phyloP scores from a whole-genome alignment of 202 grass and related monocot species.

The Digitaria exilis region DNA sequence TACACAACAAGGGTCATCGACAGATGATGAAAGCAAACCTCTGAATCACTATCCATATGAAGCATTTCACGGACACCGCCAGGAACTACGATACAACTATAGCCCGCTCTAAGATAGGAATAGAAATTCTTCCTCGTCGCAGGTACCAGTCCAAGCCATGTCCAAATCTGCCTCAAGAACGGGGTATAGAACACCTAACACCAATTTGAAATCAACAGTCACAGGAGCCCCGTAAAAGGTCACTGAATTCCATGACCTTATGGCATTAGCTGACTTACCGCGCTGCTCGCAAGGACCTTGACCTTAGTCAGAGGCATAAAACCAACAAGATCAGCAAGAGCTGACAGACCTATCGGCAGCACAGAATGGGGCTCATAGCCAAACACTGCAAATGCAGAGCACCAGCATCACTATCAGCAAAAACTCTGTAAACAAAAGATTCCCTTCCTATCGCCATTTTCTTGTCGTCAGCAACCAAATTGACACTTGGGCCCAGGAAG shows the following conservation, averaged over 20 bases:
- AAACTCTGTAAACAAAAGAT: conserved; percentile 9
- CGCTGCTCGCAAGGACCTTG: conserved; percentile 86
- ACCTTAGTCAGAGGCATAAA: conserved; percentile 80
- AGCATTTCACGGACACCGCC: conserved; percentile 90
- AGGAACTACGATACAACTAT: conserved; percentile 76
- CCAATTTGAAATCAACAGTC: neutral
- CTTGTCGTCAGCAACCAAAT: neutral
- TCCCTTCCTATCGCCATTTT: neutral
- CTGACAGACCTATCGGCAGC: conserved; percentile 66
- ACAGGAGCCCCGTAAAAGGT: neutral
- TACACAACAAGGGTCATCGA: neutral
- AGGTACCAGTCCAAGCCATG: conserved; percentile 78
- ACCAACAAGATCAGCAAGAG: conserved; percentile 57
- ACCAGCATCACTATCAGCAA: neutral
- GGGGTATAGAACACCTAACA: conserved; percentile 93
- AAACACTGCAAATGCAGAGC: conserved; percentile 63
- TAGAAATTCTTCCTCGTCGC: conserved; percentile 87
- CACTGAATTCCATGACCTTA: neutral
- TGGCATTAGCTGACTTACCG: conserved; percentile 52
- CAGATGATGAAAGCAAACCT: conserved; percentile 47
- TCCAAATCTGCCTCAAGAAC: conserved; percentile 88
- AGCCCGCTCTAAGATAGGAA: conserved; percentile 60
- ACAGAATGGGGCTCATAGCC: conserved; percentile 92
- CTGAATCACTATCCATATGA: conserved; percentile 78
- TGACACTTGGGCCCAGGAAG: neutral